These are phyloP conservation scores for Aspergillus diversus DNA, from an alignment of 495 filamentous ascomycete species.

Conservation along the genomic window DNA sequence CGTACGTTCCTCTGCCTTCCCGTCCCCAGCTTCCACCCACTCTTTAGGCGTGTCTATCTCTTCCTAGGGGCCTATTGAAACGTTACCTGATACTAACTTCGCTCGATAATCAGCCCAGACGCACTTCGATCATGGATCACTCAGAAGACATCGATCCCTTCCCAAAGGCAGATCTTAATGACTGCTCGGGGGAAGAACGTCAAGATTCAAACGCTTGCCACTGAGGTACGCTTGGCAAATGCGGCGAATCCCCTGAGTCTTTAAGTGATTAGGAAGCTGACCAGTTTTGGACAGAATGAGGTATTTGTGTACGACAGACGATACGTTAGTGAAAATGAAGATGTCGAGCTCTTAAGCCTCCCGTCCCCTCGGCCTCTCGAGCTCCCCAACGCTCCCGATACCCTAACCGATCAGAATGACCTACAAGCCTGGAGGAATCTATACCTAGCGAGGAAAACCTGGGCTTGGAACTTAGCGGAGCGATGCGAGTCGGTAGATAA, in stretches of 20 bases:
- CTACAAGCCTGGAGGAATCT: slow-evolving; percentile 81
- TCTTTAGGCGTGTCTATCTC: slow-evolving; percentile 13
- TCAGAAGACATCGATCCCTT: slow-evolving; percentile 65
- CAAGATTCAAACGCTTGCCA: slow-evolving; percentile 71
- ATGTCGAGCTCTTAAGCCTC: slow-evolving; percentile 56
- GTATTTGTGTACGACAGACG: slow-evolving; percentile 85
- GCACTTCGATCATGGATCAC: slow-evolving; percentile 69
- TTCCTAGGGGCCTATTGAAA: slow-evolving; percentile 7
- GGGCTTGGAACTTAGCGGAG: slow-evolving; percentile 71
- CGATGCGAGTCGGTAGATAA: slow-evolving; percentile 63
- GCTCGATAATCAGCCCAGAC: slow-evolving; percentile 59
- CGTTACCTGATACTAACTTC: slow-evolving; percentile 26
- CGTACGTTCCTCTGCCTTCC: slow-evolving; percentile 53
- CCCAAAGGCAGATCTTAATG: slow-evolving; percentile 76
- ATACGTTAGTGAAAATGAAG: slow-evolving; percentile 50
- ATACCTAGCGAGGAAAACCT: slow-evolving; percentile 71
- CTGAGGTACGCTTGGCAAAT: slow-evolving; percentile 62
- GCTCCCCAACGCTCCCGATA: slow-evolving; percentile 68
- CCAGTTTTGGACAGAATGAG: slow-evolving; percentile 62
- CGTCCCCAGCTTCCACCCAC: neutral
- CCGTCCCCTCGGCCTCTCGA: slow-evolving; percentile 62
- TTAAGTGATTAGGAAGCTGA: slow-evolving; percentile 1
- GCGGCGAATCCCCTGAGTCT: slow-evolving; percentile 1
- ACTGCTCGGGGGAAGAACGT: slow-evolving; percentile 80
- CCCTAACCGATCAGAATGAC: slow-evolving; percentile 70